A percentile compares a stretch with the other conserved stretches of the same genome.
Conservation (phyloP, 352 stramenopile genomes). For the Pythium biforme region DNA sequence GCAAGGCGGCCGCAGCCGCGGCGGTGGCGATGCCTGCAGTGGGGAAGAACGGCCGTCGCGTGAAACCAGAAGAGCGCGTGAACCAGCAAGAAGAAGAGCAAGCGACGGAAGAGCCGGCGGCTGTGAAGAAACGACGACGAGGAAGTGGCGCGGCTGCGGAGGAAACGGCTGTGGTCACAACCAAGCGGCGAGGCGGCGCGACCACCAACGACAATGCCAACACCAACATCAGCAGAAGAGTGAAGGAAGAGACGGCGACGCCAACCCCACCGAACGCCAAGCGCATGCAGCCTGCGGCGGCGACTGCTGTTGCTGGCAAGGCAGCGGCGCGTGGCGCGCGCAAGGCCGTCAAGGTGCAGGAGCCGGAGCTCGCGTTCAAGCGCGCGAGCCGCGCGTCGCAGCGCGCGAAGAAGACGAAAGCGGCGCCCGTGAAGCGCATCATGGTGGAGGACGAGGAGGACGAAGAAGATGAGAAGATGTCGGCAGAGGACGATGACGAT, state of each 20-base stretch:
- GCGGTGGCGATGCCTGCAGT: too few relatives aligned
- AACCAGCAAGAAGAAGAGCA: neutral
- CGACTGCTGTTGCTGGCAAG: neutral
- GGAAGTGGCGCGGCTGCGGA: neutral
- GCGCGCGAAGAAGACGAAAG: slow-evolving; percentile 8
- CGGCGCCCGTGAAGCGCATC: neutral
- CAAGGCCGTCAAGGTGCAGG: slow-evolving; percentile 22
- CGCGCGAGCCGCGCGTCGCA: slow-evolving; percentile 11
- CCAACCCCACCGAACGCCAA: neutral
- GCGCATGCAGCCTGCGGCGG: neutral
- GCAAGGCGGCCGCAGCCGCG: too few relatives aligned
- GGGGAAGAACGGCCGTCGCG: neutral
- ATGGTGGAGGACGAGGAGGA: slow-evolving; percentile 10
- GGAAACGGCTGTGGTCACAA: neutral
- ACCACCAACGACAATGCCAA: neutral
- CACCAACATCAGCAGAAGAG: neutral
- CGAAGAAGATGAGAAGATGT: slow-evolving; percentile 11
- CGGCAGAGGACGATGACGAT: slow-evolving; percentile 25
- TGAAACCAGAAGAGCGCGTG: neutral
- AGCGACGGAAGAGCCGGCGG: neutral
- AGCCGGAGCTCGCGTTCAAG: slow-evolving; percentile 19
- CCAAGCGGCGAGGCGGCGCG: neutral
- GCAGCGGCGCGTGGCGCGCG: neutral
- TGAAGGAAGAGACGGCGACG: neutral
- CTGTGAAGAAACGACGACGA: slow-evolving; percentile 2